Percentiles rank a stretch among this genome's conserved stretches.
These are phyloP conservation scores for Cystobasidium pallidum DNA, from an alignment of 1,284 basidiomycete species.

Conservation along the genomic window DNA sequence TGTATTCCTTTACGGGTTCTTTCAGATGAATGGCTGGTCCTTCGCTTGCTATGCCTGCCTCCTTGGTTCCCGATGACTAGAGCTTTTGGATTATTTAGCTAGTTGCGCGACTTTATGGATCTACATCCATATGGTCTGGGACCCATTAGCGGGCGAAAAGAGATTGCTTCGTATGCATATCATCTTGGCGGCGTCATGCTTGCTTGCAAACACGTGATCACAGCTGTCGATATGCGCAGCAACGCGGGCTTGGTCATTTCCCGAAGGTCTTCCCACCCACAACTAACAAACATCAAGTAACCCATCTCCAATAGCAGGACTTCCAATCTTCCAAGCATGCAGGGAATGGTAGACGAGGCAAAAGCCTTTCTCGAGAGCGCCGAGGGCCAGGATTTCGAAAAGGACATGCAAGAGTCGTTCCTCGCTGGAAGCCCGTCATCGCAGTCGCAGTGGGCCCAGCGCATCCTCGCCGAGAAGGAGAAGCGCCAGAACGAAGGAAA, in stretches of 20 bases:
- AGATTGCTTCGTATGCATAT: too few species aligned
- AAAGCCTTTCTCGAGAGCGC: conserved; percentile 34
- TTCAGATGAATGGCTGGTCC: neutral
- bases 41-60: neutral
- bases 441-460: conserved; percentile 29
- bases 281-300: too few species aligned
- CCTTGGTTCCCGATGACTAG: neutral
- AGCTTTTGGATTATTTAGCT: too few species aligned
- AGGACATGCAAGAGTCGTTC: conserved; percentile 35
- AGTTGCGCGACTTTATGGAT: too few species aligned
- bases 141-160: too few species aligned
- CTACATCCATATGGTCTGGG: too few species aligned
- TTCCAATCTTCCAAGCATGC: conserved; percentile 15
- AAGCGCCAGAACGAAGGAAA: conserved; percentile 10
- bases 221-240: too few species aligned
- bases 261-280: too few species aligned
- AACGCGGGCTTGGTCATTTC: too few species aligned
- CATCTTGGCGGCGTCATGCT: too few species aligned
- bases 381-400: conserved; percentile 36
- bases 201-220: neutral
- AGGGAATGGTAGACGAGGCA: conserved; percentile 39
- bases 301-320: neutral
- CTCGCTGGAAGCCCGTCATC: conserved; percentile 24
- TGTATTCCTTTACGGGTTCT: conserved; percentile 26
- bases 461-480: conserved; percentile 11